Conservation (phyloP, 225 moss, liverwort and hornwort genomes). For the Anthoceros angustus region DNA sequence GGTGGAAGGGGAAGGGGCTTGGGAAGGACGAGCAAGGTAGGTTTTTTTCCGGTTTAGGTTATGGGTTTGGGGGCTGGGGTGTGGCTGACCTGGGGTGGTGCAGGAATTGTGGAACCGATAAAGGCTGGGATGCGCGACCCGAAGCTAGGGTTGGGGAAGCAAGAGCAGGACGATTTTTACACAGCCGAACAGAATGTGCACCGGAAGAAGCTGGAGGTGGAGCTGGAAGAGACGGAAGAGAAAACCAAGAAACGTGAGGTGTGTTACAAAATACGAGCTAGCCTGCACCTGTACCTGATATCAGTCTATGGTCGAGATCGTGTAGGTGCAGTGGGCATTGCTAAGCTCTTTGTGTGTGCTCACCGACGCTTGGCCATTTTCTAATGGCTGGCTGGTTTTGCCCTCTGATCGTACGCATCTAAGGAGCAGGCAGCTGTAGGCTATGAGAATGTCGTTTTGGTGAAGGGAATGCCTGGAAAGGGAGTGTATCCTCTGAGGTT, state of each 20-base stretch:
- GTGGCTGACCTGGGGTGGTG: background rate
- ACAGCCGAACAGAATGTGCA: slow-evolving; percentile 90
- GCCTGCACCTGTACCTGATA: background rate
- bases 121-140: slow-evolving; percentile 73
- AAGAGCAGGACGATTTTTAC: slow-evolving; percentile 98
- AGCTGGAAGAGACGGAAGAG: slow-evolving; percentile 80
- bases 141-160: slow-evolving; percentile 93
- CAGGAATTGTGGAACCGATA: slow-evolving; percentile 93
- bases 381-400: slow-evolving; percentile 5
- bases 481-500: slow-evolving; percentile 46
- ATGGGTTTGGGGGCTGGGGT: background rate
- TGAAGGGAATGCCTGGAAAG: slow-evolving; percentile 57
- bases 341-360: background rate
- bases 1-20: slow-evolving; percentile 98
- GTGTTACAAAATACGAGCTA: slow-evolving; percentile 15
- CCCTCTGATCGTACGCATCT: slow-evolving; percentile 5
- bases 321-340: background rate
- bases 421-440: slow-evolving; percentile 95
- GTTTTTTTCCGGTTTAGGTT: background rate
- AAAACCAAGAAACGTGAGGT: slow-evolving; percentile 86
- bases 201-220: slow-evolving; percentile 88
- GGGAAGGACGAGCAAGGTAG: slow-evolving; percentile 97
- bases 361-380: background rate
- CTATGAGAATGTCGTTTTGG: slow-evolving; percentile 70
- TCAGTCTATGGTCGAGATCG: background rate